phyloP scores from a whole-genome alignment of 495 filamentous ascomycete species.

The Astrocystis sublimbata region DNA sequence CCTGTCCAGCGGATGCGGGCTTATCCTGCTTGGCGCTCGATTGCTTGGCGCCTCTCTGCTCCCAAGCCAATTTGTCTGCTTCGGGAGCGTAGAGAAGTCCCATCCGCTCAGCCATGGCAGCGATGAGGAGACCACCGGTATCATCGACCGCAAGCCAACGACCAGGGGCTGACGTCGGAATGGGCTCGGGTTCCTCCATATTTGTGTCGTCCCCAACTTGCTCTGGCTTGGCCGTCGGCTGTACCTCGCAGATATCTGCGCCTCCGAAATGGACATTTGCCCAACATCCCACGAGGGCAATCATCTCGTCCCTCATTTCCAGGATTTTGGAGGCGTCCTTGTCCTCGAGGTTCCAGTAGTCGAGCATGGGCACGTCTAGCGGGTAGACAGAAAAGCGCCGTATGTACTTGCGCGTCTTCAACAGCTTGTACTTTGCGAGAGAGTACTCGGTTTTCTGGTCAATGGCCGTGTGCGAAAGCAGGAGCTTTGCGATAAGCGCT shows the following conservation, averaged over 20 bases:
- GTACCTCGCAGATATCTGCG: conserved; percentile 34
- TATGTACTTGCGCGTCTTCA: conserved; percentile 93
- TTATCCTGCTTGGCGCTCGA: background rate
- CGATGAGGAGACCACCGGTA: conserved; percentile 80
- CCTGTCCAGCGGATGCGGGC: background rate
- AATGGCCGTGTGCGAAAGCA: conserved; percentile 79
- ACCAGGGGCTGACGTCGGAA: conserved; percentile 23
- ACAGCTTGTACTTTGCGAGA: conserved; percentile 88
- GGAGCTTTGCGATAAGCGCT: conserved; percentile 82
- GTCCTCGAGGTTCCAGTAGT: conserved; percentile 70
- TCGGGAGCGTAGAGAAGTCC: conserved; percentile 66
- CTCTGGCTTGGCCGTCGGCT: conserved; percentile 16
- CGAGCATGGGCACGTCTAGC: conserved; percentile 72
- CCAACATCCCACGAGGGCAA: conserved; percentile 64
- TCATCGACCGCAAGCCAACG: conserved; percentile 90
- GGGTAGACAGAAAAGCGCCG: conserved; percentile 81
- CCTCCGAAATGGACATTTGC: conserved; percentile 52
- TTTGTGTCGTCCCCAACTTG: conserved; percentile 28
- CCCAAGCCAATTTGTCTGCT: conserved; percentile 29
- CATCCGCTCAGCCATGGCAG: conserved; percentile 89
- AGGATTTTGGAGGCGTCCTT: conserved; percentile 78
- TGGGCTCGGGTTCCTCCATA: conserved; percentile 24
- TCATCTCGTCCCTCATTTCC: conserved; percentile 84
- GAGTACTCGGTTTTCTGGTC: conserved; percentile 95
- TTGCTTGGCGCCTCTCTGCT: conserved; percentile 4